Evolutionary conservation across 148 eudicot genomes (phyloP), one percentile per base, ranked within the genome.

Genomic region (Dysphania ambrosioides): DNA sequence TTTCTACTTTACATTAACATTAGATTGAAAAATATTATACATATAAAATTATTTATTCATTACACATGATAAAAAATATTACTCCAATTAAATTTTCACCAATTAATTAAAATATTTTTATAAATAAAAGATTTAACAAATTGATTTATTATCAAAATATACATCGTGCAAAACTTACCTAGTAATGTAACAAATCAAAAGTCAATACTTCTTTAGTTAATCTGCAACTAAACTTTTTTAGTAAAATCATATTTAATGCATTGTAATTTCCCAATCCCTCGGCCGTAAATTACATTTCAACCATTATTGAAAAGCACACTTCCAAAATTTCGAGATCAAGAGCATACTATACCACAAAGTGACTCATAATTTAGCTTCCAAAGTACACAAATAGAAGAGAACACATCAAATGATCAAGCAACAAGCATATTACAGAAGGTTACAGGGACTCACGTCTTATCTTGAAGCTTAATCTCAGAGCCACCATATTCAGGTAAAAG

Each of bases 401-500:
- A n/a, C n/a, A n/a, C n/a, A n/a, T 31, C 8, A 21, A 32, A 66
- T 2, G 30, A 24, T 40, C 6, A 4, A 61, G 18, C 64, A 49
- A 57, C 71, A 68, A 55, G 64, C 30, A 41, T 41, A n/a, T n/a
- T n/a, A n/a, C n/a, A n/a, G n/a, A n/a, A n/a, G n/a, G n/a, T n/a
- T n/a, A n/a, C n/a, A n/a, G n/a, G n/a, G 30, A 80, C 89, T 76
- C 80, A 91, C 97, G 83, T 88, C 85, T 88, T 91, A 57, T 91
- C 97, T 18, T 85, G 83, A 68, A 88, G 91, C 85, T 88, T 91
- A 42, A 88, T 79, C 74, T 86, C 83, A 68, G 82, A 78, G 31
- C 97, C 97, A 24, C 93, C 97, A 70, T 89, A 91, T 34, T 89
- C 97, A 9, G 97, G 93, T 74, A 91, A 80, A 10, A 91, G 86